Base-by-base conservation (phyloP, 2,329 filamentous ascomycete genomes). In the Claviceps sp. region DNA sequence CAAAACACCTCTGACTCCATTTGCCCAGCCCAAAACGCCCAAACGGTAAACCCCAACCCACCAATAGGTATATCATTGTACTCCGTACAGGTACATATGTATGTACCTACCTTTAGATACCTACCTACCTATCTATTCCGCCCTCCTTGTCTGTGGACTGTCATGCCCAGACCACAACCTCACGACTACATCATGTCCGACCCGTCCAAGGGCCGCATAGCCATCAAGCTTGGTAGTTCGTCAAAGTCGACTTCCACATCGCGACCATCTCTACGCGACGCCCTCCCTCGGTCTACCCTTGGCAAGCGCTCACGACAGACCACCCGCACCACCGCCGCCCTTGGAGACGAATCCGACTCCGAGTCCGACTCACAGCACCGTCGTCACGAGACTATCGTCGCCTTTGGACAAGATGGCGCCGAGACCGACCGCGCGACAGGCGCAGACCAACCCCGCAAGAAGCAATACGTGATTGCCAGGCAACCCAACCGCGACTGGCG, bases 401-500 rank as follows among this genome's bases (percentile, higher is more conserved):
- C 71, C 0, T 76, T 78, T 54, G 73, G 72, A 1, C 67, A 62
- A 26, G 74, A 76, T 13, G 66, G 66, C 9, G 65, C 66, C 14
- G 67, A 68, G 55, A 66, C 57, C 69, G 77, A 62, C 55, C 62
- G 56, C 57, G 64, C 56, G 64, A 69, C 44, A 53, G 64, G 59
- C 23, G 55, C 57, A 8, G 11, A 52, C 20, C 58, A 54, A 47
- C 56, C 56, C n/a, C 56, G 58, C 37, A 64, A 64, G 54, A 66
- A 63, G 54, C 58, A 72, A 7, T 69, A 80, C 45, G 69, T 86
- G 17, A 87, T 88, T 56, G 68, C 72, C 34, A 68, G 68, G 40
- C 71, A 77, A 59, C 67, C 70, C 56, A 86, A 85, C 64, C 71
- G 75, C 50, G 78, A 85, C 67, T 84, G 80, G 81, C 72, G 75